phyloP scores from a whole-genome alignment of 345 rosid species.

The Lumnitzera littorea region DNA sequence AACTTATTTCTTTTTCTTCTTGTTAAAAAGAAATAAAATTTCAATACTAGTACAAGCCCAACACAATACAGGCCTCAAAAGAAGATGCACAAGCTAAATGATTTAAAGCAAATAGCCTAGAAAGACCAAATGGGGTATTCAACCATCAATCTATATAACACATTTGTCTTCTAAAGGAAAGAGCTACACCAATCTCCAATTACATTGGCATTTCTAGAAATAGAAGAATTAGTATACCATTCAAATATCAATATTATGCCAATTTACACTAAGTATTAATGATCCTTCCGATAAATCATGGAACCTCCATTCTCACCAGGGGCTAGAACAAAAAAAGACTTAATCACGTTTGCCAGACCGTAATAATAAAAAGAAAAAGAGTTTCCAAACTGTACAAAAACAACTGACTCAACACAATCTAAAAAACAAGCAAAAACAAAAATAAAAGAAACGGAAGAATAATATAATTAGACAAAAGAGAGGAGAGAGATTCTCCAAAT shows the following conservation, averaged over 20 bases:
- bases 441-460: not conserved
- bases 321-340: constrained; percentile 4
- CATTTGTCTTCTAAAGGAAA: not conserved
- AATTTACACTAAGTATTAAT: too few relatives aligned
- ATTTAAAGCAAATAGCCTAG: too few relatives aligned
- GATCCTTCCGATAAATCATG: not conserved
- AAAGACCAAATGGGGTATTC: too few relatives aligned
- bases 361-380: constrained; percentile 14
- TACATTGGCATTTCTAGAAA: too few relatives aligned
- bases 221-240: too few relatives aligned
- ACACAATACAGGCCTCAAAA: too few relatives aligned
- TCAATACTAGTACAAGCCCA: too few relatives aligned
- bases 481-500: constrained; percentile 13
- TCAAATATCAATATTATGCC: too few relatives aligned
- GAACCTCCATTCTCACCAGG: not conserved
- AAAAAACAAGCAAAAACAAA: not conserved
- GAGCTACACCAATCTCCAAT: not conserved
- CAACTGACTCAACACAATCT: constrained; percentile 18
- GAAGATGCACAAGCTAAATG: too few relatives aligned
- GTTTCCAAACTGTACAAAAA: constrained; percentile 16
- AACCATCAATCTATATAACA: not conserved
- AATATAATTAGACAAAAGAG: not conserved
- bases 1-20: too few relatives aligned
- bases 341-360: constrained; percentile 20
- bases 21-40: too few relatives aligned